phyloP scores from a whole-genome alignment of 805 yeast genomes.

The Sugiyamaella smithiae region DNA sequence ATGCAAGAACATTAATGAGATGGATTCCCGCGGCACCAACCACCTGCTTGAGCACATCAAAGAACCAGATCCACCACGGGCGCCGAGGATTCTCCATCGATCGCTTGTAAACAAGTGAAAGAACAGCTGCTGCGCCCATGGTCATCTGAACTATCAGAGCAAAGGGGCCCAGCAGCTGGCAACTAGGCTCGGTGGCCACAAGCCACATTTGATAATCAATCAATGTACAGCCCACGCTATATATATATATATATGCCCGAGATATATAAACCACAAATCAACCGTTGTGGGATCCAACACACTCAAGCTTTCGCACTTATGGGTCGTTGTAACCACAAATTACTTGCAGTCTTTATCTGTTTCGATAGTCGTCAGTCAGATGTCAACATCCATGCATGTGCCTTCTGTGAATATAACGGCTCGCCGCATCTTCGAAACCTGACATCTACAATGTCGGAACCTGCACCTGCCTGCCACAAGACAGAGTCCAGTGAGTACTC shows the following conservation, averaged over 20 bases:
- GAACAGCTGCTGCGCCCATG: conserved; percentile 73
- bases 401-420: background rate
- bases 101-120: conserved; percentile 72
- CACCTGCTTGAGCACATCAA: conserved; percentile 86
- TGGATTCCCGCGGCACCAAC: conserved; percentile 86
- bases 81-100: conserved; percentile 79
- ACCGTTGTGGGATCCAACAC: too few relatives aligned
- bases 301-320: too few relatives aligned
- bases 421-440: conserved; percentile 1
- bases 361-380: too few relatives aligned
- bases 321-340: too few relatives aligned
- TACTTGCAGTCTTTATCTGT: too few relatives aligned
- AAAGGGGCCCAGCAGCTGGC: conserved; percentile 80
- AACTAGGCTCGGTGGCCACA: conserved; percentile 34
- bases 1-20: conserved; percentile 66
- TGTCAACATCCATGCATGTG: too few relatives aligned
- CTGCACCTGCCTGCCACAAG: conserved; percentile 4
- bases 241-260: background rate
- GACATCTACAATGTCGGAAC: background rate
- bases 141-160: conserved; percentile 73
- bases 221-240: too few relatives aligned
- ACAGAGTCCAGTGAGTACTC: conserved; percentile 1
- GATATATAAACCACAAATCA: background rate
- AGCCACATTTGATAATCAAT: background rate
- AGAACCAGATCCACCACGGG: conserved; percentile 85